Evolutionary conservation across 2,329 filamentous ascomycete species (phyloP), one percentile per base, ranked within the genome.

Genomic region (Xylaria sp.): DNA sequence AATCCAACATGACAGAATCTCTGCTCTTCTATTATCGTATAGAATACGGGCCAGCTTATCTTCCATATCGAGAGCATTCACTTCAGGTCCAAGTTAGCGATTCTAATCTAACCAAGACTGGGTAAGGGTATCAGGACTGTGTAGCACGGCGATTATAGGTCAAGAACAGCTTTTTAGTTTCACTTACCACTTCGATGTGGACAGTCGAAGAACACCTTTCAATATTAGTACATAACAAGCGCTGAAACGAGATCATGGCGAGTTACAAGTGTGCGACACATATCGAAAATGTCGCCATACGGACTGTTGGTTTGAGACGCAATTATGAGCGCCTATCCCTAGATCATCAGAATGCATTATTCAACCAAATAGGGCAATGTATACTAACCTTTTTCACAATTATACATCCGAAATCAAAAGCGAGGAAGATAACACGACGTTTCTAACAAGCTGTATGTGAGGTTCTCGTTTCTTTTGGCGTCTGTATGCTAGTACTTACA

Each of bases 201-300:
- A 21, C 51, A 63, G 27, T 63, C 37, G 25, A 63, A 63, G n/a
- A 63, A 63, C n/a, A 48, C 60, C 60, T 63, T 35, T 3, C 37
- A 35, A 1, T 2, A 32, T 63, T 37, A 57, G 60, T 16, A 63
- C n/a, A 48, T 3, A 35, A n/a, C n/a, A 44, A 50, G 3, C n/a
- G 9, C 16, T 44, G 3, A 21, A 21, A 40, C 5, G 6, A 37
- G 37, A 10, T 16, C 1, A 63, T 63, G 40, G 27, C 21, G 40
- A 48, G 2, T 57, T 63, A 63, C 60, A 37, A 63, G 60, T 48
- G 32, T 48, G 10, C 60, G 40, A 12, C 60, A 63, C n/a, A n/a
- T n/a, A 37, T 63, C 40, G 29, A 63, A 63, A 27, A 63, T 48
- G n/a, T 57, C 37, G 27, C 51, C 37, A 40, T 63, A n/a, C 13